Evolutionary conservation across 306 rosid genomes (phyloP), one percentile per base, ranked within the genome.

Genomic region (Corylus heterophylla): DNA sequence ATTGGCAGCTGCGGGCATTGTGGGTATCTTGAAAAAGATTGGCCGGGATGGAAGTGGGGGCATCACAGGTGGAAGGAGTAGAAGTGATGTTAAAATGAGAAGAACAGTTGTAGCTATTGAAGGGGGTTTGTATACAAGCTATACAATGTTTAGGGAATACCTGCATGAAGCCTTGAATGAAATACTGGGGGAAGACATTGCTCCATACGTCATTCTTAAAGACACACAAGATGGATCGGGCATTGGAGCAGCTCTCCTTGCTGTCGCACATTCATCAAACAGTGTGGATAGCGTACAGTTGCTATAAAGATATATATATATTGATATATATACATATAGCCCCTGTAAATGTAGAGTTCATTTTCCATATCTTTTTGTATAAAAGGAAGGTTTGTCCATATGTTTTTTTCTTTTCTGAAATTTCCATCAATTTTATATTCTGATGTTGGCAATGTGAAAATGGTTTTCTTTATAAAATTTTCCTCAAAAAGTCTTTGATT

Each of bases 41-140:
- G 97, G 98, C 29, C 83, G 95, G 68, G 98, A 92, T 2, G 97
- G 98, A 25, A 90, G 93, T 48, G 92, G 96, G 3, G 97, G 98
- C 56, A 85, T 90, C 64, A 83, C 97, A 0, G 97, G 97, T 6
- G 92, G 93, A 45, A 88, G 96, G 79, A 85, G 82, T 81, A 92
- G 87, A 85, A 85, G 87, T 12, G 91, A 90, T 61, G 55, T 63
- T 56, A 89, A 83, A 83, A 86, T 86, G 86, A 89, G 68, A 75
- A 89, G 97, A 85, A 87, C 93, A 25, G 97, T 91, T 2, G 92
- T 92, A 54, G 93, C 98, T 4, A 86, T 91, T 13, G 98, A 91
- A 80, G 97, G 97, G 59, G 87, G 92, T 73, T 88, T 92, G 74
- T 94, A 94, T 78, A 83, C 97, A 55, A 80, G 88, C 82, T 94